Conservation (phyloP, 306 rosid species). For the Quercus bicolor region DNA sequence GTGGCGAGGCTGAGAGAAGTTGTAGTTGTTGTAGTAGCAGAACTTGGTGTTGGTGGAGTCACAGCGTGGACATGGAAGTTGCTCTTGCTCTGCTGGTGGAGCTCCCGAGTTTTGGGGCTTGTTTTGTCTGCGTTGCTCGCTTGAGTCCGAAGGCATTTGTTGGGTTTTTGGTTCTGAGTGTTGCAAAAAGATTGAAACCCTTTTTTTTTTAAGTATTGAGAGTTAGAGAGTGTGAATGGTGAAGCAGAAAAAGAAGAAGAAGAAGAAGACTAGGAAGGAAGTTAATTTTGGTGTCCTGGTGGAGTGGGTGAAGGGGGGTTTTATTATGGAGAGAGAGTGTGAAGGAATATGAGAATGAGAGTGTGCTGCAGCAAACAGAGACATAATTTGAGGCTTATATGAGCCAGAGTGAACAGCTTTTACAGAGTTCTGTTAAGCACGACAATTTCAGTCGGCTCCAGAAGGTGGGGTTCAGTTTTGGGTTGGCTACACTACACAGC, state of each 20-base stretch:
- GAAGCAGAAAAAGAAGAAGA: not conserved
- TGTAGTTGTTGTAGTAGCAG: slow-evolving; percentile 96
- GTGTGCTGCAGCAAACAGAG: slow-evolving; percentile 22
- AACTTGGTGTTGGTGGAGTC: slow-evolving; percentile 95
- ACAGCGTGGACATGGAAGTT: slow-evolving; percentile 89
- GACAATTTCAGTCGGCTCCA: slow-evolving; percentile 68
- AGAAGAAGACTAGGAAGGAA: not conserved
- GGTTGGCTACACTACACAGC: slow-evolving; percentile 30
- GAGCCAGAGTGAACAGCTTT: slow-evolving; percentile 68
- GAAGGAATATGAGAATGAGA: slow-evolving; percentile 24
- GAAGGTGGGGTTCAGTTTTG: slow-evolving; percentile 18
- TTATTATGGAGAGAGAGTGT: slow-evolving; percentile 35
- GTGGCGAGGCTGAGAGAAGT: slow-evolving; percentile 96
- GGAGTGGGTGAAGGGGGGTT: slow-evolving; percentile 20
- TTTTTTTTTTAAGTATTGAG: not conserved
- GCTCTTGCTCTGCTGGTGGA: slow-evolving; percentile 79
- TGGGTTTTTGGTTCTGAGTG: not conserved
- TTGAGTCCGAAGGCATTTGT: slow-evolving; percentile 61
- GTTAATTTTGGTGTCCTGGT: not conserved
- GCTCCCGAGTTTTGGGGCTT: slow-evolving; percentile 35
- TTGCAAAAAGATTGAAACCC: too few relatives aligned
- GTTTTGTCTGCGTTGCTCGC: slow-evolving; percentile 43
- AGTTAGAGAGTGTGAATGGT: not conserved
- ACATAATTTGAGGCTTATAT: slow-evolving; percentile 58
- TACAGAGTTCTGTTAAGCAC: slow-evolving; percentile 64